Base-by-base conservation (phyloP, 345 rosid species). In the Alliaria petiolata region DNA sequence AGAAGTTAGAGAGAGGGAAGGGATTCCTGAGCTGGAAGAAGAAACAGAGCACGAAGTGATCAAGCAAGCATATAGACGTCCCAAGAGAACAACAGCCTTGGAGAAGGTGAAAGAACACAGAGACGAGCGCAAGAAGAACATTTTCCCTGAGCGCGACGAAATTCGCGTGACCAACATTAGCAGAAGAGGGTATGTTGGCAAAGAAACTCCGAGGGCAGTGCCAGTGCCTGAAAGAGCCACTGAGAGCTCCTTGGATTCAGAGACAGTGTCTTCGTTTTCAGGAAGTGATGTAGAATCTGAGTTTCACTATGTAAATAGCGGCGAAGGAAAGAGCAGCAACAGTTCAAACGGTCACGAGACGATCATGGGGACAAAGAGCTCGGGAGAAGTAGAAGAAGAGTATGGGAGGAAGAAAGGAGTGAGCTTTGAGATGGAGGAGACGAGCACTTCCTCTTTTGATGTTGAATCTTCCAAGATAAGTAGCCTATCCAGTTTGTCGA, bases 21-120 rank as follows among this genome's bases (percentile, higher is more conserved):
- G 97, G 50, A 91, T 93, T 60, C 98, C 98, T 45, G 97, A 91
- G 36, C 78, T 93, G 62, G 98, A 93, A 84, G 97, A 93, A 72
- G 97, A 80, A 72, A 72, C 90, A 3, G 95, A 91, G 77, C 79
- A 82, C 4, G 96, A 87, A 79, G 85, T 74, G 61, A 65, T 71
- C 38, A 89, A 82, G 51, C 79, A 80, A 20, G 72, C 65, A 33
- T 62, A 75, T 57, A 79, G 62, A 65, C 85, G 80, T 62, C 79
- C 75, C 62, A 69, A 45, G 65, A 76, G 87, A 76, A 49, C n/a
- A n/a, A n/a, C 53, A 61, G 14, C 22, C 34, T 62, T 63, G 39
- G 50, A 64, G 68, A 63, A 40, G 9, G 76, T 70, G 17, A 71
- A 50, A 25, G 80, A 76, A 40, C 69, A 68, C 44, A 58, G 36